These are phyloP conservation scores for Backusella mclennaniae DNA, from an alignment of 192 early-diverging fungal species.

Conservation along the genomic window DNA sequence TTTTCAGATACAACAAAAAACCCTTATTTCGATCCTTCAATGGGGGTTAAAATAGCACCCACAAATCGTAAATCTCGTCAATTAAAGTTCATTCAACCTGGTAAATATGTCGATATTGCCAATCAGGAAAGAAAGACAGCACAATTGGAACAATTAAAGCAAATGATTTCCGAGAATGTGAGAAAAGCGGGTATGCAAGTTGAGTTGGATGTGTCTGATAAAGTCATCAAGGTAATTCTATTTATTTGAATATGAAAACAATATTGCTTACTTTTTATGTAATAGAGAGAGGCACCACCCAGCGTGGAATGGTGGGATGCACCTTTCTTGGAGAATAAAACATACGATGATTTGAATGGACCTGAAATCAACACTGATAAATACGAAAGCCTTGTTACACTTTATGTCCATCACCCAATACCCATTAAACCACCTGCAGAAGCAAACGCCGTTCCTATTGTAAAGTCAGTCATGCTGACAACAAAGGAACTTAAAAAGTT, in stretches of 20 bases:
- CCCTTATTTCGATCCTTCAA: constrained; percentile 82
- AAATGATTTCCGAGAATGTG: constrained; percentile 69
- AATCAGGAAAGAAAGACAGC: constrained; percentile 78
- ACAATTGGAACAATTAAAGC: constrained; percentile 70
- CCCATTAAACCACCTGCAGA: constrained; percentile 79
- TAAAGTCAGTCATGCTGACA: constrained; percentile 75
- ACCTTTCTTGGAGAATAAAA: constrained; percentile 67
- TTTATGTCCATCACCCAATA: constrained; percentile 84
- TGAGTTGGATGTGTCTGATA: constrained; percentile 71
- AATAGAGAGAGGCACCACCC: constrained; percentile 69
- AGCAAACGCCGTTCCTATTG: constrained; percentile 46
- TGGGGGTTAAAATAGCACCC: constrained; percentile 42
- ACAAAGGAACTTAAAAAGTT: constrained; percentile 92
- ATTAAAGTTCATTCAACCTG: constrained; percentile 81
- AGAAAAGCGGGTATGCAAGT: constrained; percentile 72
- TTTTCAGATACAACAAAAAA: constrained; percentile 75
- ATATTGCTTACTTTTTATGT: not conserved
- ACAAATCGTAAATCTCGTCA: constrained; percentile 44
- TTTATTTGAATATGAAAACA: too few relatives aligned
- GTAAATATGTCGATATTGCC: constrained; percentile 79
- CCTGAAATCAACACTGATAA: constrained; percentile 39
- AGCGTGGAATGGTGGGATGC: constrained; percentile 98
- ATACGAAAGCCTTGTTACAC: constrained; percentile 59
- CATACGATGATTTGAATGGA: constrained; percentile 61
- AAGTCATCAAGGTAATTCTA: constrained; percentile 53